Evolutionary conservation across 1,139 yeast genomes (phyloP), one percentile per base, ranked within the genome.

Genomic region (Meyerozyma sp.): DNA sequence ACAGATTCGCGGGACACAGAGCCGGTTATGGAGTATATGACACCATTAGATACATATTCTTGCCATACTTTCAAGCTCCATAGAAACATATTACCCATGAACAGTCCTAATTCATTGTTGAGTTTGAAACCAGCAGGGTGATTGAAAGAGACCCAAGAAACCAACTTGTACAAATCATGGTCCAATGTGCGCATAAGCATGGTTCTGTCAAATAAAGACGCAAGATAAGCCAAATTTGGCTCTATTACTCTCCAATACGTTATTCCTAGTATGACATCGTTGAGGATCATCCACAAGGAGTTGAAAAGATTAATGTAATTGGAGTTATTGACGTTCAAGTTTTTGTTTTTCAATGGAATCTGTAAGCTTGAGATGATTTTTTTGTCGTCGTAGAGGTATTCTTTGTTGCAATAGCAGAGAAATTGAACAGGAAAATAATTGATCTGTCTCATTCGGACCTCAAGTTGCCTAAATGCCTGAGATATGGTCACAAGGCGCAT

Each of bases 51-150:
- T 32, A 53, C 40, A 23, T 51, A 16, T 14, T 47, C 43, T 47
- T 75, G 75, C 85, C 95, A 88, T 52, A 84, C 78, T 43, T 77
- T 79, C 39, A 91, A 73, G 8, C 91, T 85, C 97, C 97, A 93
- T 25, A 85, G 59, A 52, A 86, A 85, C 42, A 94, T 66, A 46
- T 90, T 96, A 21, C 96, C 96, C 60, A 91, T 74, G 56, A 94
- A 94, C 25, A 73, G 75, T 0, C 97, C 91, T 30, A 94, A 70
- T 56, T 90, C 97, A 45, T 81, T 83, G 61, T 94, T 94, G 46
- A 94, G 75, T 58, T 94, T 94, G 56, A 94, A 82, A 2, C 98
- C 98, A 8, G 95, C 96, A 0, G 98, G 98, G 59, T 93, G 87
- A 51, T 67, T 49, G 13, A 79, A 79, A 66, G 91, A 89, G 30